Evolutionary conservation across 805 yeast species (phyloP), one percentile per base, ranked within the genome.

Genomic region (Ogataea methylovora): DNA sequence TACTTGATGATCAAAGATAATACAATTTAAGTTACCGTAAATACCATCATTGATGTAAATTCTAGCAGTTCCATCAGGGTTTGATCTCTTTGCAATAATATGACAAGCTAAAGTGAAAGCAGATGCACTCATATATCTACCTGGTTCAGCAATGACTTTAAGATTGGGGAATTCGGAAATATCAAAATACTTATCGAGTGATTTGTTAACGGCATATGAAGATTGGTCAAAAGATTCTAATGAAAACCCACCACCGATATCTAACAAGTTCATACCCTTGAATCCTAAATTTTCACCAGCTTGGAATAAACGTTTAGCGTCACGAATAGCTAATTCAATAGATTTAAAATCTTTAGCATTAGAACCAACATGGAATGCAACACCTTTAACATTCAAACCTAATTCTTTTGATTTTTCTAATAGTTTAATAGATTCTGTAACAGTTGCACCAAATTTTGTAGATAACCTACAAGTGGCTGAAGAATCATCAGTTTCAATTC

Each of bases 311-410:
- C 44, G 37, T 33, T 76, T 71, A 2, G 95, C 73, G 51, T 86
- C 94, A 34, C 61, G 54, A 25, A 86, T 73, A 0, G 97, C 95
- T 41, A 73, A 72, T 37, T 65, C 66, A 43, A 84, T 71, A 3
- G 90, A 71, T 28, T 63, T 56, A 36, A 76, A 71, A 52, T 85
- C 92, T 33, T 72, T 72, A 11, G 95, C 90, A 23, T 97, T 97
- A 2, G 95, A 84, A 1, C 98, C 98, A 40, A 88, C 84, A 56
- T 90, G 98, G 71, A 90, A 90, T 4, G 95, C 87, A 24, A 88
- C 88, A 34, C 98, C 98, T 12, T 62, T 74, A 24, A 90, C 71
- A 40, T 73, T 63, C 45, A 90, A 67, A 1, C 65, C 75, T 34
- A 86, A 61, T 34, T 68, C 66, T 38, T 69, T 63, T 30, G 94